Base-by-base conservation (phyloP, 108 stramenopile species). In the Conticribra weissflogii region DNA sequence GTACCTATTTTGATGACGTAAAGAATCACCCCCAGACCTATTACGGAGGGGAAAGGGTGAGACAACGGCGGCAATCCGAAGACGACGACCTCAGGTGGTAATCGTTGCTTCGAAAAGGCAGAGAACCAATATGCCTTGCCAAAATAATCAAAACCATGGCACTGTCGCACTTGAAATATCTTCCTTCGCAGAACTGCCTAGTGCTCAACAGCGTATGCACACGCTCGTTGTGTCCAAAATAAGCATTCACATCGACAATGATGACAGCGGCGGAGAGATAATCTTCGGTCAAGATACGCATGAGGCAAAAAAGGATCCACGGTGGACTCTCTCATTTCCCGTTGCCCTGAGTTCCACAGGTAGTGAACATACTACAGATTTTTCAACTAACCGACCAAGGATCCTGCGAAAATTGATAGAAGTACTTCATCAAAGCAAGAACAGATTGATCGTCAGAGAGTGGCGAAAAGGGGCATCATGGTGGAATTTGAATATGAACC, bases 401-500 rank as follows among this genome's bases (percentile, higher is more conserved):
- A 45, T 78, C 16, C 32, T 54, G 23, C 54, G 62, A 22, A 59
- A n/a, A n/a, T n/a, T 78, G 0, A 28, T 65, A 44, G 27, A 25
- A 24, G 68, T 69, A 16, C 63, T 78, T 3, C 61, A n/a, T 16
- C 36, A 33, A 5, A 59, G 75, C 17, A 61, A 66, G 2, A 65
- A 75, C 44, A 71, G 78, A 34, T 27, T 94, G 8, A 74, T 91
- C 9, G 30, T 90, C 1, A 60, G 93, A 63, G 34, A 80, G 52
- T 94, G 93, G 93, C 85, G 82, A 54, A 85, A 80, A 27, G 83
- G 85, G 18, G 78, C 85, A 29, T 60, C 66, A 41, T 94, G 93
- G 93, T 94, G 93, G 93, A 94, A 94, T 76, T 68, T 89, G 41
- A 84, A 90, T 70, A 72, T 59, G 48, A 85, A 88, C 68, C 16